Evolutionary conservation across 768 basidiomycete genomes (phyloP).

Genomic region (Filobasidium wieringae): DNA sequence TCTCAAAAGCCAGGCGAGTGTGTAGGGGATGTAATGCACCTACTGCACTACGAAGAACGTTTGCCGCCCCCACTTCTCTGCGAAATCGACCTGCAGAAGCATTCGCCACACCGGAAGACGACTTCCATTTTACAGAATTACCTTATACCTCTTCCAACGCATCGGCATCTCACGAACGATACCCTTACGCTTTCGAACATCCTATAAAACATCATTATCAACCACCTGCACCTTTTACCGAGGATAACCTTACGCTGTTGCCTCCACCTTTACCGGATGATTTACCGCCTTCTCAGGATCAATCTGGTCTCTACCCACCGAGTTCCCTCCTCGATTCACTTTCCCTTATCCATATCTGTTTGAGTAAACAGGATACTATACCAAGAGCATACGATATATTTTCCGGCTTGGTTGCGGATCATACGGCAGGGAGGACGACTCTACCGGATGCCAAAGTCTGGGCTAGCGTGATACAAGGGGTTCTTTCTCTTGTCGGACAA

Average conservation of each 20-base stretch:
- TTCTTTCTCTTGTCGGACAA: constrained; percentile 1
- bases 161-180: neutral
- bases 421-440: constrained; percentile 5
- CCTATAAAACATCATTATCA: neutral
- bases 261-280: neutral
- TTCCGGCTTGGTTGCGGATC: constrained; percentile 24
- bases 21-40: no score
- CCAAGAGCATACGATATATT: constrained; percentile 35
- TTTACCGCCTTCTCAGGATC: constrained; percentile 14
- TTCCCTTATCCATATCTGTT: constrained; percentile 35
- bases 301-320: constrained; percentile 25
- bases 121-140: neutral
- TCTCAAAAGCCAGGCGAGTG: no score
- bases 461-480: constrained; percentile 28
- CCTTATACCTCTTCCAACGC: neutral
- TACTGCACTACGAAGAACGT: neutral
- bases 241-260: neutral
- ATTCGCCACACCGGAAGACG: neutral
- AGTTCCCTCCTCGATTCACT: constrained; percentile 30
- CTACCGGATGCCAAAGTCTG: constrained; percentile 30
- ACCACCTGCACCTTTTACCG: neutral
- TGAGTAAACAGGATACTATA: constrained; percentile 26
- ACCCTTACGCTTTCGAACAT: neutral
- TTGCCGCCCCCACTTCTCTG: neutral
- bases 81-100: neutral